Evolutionary conservation across 768 basidiomycete genomes (phyloP).

Genomic region (Rhodosporidiobolus sp.): DNA sequence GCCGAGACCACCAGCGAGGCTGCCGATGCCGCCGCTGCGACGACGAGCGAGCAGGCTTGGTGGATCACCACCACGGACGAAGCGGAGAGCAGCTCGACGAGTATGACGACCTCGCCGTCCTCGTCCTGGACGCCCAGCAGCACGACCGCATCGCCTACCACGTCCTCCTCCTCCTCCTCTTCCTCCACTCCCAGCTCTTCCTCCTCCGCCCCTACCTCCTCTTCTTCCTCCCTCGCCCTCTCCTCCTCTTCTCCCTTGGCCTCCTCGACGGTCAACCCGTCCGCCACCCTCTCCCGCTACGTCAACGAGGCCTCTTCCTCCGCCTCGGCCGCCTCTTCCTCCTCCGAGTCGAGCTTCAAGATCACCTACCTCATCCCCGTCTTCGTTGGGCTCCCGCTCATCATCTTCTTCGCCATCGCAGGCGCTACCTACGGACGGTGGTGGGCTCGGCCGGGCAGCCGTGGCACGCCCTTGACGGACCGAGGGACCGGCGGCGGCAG

Average conservation of each 20-base stretch:
- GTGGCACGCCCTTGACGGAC: neutral
- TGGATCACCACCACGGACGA: neutral
- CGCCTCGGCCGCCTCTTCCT: neutral
- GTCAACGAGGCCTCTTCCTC: neutral
- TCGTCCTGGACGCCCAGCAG: neutral
- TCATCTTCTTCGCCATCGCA: slow-evolving; percentile 16
- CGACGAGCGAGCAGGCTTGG: neutral
- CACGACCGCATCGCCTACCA: neutral
- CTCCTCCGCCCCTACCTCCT: neutral
- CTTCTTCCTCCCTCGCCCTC: neutral
- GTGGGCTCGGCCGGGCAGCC: slow-evolving; percentile 14
- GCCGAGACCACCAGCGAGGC: neutral
- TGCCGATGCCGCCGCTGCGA: neutral
- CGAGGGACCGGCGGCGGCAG: neutral
- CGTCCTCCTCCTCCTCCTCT: neutral
- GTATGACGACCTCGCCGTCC: neutral
- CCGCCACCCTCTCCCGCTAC: slow-evolving; percentile 2
- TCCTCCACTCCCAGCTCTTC: neutral
- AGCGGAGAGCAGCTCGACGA: neutral
- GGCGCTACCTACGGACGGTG: slow-evolving; percentile 30
- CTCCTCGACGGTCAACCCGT: neutral
- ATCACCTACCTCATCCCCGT: slow-evolving; percentile 36
- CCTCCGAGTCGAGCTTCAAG: slow-evolving; percentile 11
- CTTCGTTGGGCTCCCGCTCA: slow-evolving; percentile 30
- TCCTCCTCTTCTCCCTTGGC: neutral